phyloP scores from a whole-genome alignment of 2,329 filamentous ascomycete genomes.

The Verticillium klebahnii region DNA sequence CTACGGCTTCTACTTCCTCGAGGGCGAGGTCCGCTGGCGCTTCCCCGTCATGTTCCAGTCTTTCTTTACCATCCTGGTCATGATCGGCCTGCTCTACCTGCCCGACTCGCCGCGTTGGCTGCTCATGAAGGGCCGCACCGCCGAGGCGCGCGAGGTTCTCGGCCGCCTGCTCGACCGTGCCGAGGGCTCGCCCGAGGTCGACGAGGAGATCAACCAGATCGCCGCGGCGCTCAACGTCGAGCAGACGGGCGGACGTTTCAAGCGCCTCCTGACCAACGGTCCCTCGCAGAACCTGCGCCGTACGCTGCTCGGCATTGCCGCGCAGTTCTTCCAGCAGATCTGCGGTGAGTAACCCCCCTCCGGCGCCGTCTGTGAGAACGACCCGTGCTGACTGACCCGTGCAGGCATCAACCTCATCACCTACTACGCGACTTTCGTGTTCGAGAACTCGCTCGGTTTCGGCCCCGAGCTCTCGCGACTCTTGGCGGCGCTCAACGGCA shows the following conservation, averaged over 20 bases:
- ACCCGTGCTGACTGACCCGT: too few relatives aligned
- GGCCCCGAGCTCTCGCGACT: constrained; percentile 44
- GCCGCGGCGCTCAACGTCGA: constrained; percentile 20
- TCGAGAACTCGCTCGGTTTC: constrained; percentile 39
- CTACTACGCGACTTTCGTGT: constrained; percentile 26
- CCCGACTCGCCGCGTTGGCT: constrained; percentile 31
- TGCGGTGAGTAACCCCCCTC: not conserved
- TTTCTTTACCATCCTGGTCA: constrained; percentile 25
- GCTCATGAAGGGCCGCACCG: constrained; percentile 24
- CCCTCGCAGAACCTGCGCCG: constrained; percentile 63
- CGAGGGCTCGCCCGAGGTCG: constrained; percentile 18
- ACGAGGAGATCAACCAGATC: constrained; percentile 13
- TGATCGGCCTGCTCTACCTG: constrained; percentile 26
- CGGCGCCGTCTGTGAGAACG: too few relatives aligned
- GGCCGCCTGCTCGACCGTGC: constrained; percentile 18
- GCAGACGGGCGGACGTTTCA: constrained; percentile 17
- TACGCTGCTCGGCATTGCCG: constrained; percentile 37
- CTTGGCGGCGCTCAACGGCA: constrained; percentile 48
- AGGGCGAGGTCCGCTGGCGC: constrained; percentile 24
- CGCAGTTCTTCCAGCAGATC: constrained; percentile 22
- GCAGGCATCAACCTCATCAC: constrained; percentile 27
- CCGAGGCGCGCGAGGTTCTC: constrained; percentile 19
- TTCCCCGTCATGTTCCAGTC: constrained; percentile 26
- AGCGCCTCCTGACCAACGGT: constrained; percentile 43
- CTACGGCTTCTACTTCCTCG: constrained; percentile 24